Conservation (phyloP, 257 asterid species). For the Capsicum pubescens region DNA sequence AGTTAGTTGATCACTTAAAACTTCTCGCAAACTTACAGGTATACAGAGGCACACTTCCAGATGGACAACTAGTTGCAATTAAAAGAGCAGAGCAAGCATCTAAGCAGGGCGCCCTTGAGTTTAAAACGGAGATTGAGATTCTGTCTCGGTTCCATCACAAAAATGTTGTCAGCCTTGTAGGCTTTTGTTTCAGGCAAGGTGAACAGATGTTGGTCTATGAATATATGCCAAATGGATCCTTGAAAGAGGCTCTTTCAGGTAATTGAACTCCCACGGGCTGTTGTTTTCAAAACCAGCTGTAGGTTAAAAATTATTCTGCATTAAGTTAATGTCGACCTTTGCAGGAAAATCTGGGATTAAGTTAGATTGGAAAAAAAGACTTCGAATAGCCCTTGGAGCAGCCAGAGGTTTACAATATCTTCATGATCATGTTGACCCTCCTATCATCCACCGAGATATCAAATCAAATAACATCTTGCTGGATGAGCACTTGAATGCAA, state of each 20-base stretch:
- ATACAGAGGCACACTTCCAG: conserved; percentile 31
- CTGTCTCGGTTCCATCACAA: conserved; percentile 36
- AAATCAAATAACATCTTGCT: conserved; percentile 34
- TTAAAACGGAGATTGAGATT: conserved; percentile 36
- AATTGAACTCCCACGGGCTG: background rate
- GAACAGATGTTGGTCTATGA: conserved; percentile 35
- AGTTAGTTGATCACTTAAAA: background rate
- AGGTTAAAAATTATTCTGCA: conserved; percentile 16
- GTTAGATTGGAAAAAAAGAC: conserved; percentile 34
- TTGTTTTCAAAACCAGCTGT: background rate
- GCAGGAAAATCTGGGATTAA: conserved; percentile 29
- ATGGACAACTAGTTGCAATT: conserved; percentile 29
- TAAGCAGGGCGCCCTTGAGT: conserved; percentile 33
- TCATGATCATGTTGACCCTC: conserved; percentile 34
- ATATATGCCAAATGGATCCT: conserved; percentile 28
- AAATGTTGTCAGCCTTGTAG: conserved; percentile 35
- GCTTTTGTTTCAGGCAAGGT: conserved; percentile 33
- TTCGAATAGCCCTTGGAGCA: conserved; percentile 31
- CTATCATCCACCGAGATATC: conserved; percentile 37
- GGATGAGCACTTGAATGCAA: conserved; percentile 19
- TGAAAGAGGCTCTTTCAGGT: conserved; percentile 35
- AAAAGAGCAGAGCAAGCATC: conserved; percentile 34
- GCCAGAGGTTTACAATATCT: conserved; percentile 34
- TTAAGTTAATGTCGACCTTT: background rate
- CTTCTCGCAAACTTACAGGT: background rate